Evolutionary conservation across 2,329 filamentous ascomycete species (phyloP).

Genomic region (Xylaria sp.): DNA sequence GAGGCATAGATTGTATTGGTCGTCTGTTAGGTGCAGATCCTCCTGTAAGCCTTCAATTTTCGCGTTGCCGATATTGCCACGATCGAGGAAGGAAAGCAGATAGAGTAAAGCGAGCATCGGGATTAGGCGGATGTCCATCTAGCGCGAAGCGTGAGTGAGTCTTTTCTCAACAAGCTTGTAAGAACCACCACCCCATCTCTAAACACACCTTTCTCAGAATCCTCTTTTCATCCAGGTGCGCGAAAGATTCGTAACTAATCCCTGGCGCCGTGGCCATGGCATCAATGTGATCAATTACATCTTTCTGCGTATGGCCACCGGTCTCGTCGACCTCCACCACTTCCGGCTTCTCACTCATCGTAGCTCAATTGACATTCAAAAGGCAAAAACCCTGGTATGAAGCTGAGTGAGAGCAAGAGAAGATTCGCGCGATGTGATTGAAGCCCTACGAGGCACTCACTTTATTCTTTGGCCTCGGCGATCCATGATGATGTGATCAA

Average conservation of each 20-base stretch:
- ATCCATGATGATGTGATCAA: background rate
- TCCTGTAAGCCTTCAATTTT: constrained; percentile 70
- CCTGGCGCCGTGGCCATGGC: constrained; percentile 40
- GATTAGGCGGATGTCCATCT: constrained; percentile 65
- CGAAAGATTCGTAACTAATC: constrained; percentile 47
- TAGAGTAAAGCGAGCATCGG: constrained; percentile 76
- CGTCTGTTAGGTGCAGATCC: constrained; percentile 66
- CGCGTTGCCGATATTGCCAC: constrained; percentile 73
- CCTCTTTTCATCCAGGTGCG: constrained; percentile 65
- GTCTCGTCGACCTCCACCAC: constrained; percentile 35
- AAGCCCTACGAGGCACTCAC: background rate
- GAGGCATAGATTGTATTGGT: constrained; percentile 77
- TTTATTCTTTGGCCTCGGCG: background rate
- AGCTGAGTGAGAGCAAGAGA: background rate
- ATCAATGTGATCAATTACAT: constrained; percentile 42
- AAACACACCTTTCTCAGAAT: constrained; percentile 64
- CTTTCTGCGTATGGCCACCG: constrained; percentile 31
- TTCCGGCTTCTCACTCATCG: constrained; percentile 43
- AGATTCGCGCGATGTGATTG: background rate
- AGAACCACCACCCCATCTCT: background rate
- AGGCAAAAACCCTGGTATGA: background rate
- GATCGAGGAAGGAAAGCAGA: constrained; percentile 75
- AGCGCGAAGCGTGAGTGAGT: constrained; percentile 3
- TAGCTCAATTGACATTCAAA: constrained; percentile 1
- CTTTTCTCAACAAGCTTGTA: background rate